Percentiles rank a stretch among this genome's conserved stretches.
These are phyloP conservation scores for Fonsecaea erecta DNA, from an alignment of 2,329 filamentous ascomycete species.

Conservation along the genomic window DNA sequence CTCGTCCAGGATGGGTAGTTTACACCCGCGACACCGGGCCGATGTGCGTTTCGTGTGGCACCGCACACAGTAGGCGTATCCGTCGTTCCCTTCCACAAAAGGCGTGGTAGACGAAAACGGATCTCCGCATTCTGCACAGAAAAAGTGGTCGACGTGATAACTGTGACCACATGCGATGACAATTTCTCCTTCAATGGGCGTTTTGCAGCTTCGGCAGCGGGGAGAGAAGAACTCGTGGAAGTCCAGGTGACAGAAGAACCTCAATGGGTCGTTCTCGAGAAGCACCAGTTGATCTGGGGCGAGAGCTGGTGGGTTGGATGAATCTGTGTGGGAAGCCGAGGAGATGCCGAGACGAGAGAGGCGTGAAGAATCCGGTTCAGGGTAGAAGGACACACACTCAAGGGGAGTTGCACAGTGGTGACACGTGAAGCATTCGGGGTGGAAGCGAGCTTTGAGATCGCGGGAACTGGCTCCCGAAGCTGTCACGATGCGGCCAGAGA, in stretches of 20 bases:
- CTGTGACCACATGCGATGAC: constrained; percentile 91
- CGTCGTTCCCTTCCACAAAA: constrained; percentile 90
- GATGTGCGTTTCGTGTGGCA: constrained; percentile 92
- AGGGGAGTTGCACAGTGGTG: constrained; percentile 84
- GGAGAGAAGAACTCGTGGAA: constrained; percentile 95
- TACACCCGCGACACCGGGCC: constrained; percentile 86
- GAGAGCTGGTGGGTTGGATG: not conserved
- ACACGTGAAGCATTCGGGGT: constrained; percentile 91
- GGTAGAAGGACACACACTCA: constrained; percentile 95
- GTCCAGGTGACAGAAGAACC: constrained; percentile 98
- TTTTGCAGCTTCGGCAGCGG: constrained; percentile 93
- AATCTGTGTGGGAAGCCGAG: not conserved
- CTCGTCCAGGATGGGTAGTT: constrained; percentile 82
- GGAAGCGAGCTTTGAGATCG: constrained; percentile 65
- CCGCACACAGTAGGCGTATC: constrained; percentile 92
- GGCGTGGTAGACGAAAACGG: constrained; percentile 68
- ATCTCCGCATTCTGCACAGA: constrained; percentile 97
- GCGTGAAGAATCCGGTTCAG: constrained; percentile 77
- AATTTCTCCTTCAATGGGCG: constrained; percentile 93
- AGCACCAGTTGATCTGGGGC: not conserved
- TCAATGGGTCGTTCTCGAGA: constrained; percentile 65
- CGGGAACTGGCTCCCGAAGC: constrained; percentile 64
- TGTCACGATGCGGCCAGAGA: constrained; percentile 87
- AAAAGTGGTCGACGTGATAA: constrained; percentile 98
- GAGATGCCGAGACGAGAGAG: constrained; percentile 63